A percentile compares a stretch with the other conserved stretches of the same genome.
Conservation (phyloP, 331 rosid species). For the Quercus lobata region DNA sequence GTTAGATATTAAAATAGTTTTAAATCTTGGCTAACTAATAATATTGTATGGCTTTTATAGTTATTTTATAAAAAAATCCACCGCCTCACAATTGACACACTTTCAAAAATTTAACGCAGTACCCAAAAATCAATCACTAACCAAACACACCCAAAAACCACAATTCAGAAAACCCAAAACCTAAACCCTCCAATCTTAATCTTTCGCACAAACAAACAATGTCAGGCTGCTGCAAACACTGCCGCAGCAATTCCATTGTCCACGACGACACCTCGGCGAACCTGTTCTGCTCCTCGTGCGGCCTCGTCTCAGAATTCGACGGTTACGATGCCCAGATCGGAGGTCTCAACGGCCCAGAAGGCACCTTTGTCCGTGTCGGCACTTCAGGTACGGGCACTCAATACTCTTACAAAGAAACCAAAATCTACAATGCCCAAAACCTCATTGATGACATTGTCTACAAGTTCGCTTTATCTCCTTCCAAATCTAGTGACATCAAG, state of each 20-base stretch:
- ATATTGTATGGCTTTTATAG: no score
- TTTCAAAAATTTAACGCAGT: no score
- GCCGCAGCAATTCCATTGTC: conserved; percentile 38
- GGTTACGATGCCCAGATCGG: conserved; percentile 46
- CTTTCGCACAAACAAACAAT: not conserved
- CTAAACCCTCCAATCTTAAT: no score
- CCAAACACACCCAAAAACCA: no score
- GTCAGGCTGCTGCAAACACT: conserved; percentile 36
- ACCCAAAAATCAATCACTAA: no score
- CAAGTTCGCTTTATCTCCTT: conserved; percentile 37
- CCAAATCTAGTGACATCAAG: conserved; percentile 30
- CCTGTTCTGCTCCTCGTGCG: conserved; percentile 40
- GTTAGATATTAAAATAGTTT: no score
- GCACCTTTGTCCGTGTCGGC: conserved; percentile 57
- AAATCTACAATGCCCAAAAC: conserved; percentile 42
- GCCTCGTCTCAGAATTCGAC: conserved; percentile 43
- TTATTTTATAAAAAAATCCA: no score
- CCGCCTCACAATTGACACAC: no score
- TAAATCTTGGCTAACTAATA: no score
- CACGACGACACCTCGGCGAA: conserved; percentile 40
- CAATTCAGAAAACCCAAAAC: no score
- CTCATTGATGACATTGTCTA: conserved; percentile 37
- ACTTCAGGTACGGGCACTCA: conserved; percentile 45
- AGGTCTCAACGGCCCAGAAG: conserved; percentile 51
- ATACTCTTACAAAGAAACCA: conserved; percentile 40